These are phyloP conservation scores for Penicillium atrosanguineum DNA, from an alignment of 495 filamentous ascomycete genomes.

Conservation along the genomic window DNA sequence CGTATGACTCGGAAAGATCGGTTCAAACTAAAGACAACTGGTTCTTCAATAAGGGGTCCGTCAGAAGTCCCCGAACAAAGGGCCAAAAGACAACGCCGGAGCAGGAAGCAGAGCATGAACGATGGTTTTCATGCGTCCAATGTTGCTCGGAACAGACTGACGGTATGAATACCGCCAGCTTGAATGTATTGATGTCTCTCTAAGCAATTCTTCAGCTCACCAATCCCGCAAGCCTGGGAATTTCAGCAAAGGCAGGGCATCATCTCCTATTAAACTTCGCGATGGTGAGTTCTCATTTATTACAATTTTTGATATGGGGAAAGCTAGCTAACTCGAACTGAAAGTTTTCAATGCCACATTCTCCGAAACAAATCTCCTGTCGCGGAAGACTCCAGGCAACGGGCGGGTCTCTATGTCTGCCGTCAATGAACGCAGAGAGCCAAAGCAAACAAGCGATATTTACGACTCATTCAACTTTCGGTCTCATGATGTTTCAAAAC, in stretches of 20 bases:
- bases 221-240: constrained; percentile 47
- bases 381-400: constrained; percentile 22
- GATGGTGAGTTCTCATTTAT: constrained; percentile 33
- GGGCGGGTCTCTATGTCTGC: not conserved
- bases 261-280: constrained; percentile 51
- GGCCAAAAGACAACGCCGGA: constrained; percentile 28
- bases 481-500: not conserved
- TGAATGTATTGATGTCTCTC: constrained; percentile 14
- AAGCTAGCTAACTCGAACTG: not conserved
- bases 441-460: not conserved
- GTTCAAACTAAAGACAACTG: constrained; percentile 41
- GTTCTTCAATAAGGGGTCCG: constrained; percentile 14
- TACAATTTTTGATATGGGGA: not conserved
- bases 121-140: constrained; percentile 63
- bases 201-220: constrained; percentile 45
- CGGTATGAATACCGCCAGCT: constrained; percentile 41
- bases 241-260: constrained; percentile 73
- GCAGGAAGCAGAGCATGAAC: constrained; percentile 50
- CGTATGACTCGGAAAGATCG: constrained; percentile 60
- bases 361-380: constrained; percentile 65
- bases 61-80: constrained; percentile 34
- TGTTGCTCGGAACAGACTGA: constrained; percentile 60
- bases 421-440: not conserved
- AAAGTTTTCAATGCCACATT: constrained; percentile 65
- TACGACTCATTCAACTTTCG: not conserved